Conservation (phyloP, 345 rosid species). For the Cardiospermum halicacabum region DNA sequence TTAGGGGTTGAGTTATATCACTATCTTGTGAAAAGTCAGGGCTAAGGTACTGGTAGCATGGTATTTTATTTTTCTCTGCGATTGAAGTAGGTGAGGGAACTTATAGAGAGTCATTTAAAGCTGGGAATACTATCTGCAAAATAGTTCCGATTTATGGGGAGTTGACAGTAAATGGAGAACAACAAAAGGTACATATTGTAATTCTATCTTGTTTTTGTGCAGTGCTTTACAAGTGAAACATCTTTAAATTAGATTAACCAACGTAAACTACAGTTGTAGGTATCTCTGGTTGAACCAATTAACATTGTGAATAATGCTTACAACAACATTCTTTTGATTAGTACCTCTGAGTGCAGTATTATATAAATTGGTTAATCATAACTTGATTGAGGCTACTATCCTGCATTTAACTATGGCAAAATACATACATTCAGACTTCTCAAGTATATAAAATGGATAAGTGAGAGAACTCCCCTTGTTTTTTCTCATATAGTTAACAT, state of each 20-base stretch:
- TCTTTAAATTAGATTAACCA: not conserved
- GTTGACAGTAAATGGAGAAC: slow-evolving; percentile 77
- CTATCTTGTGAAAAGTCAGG: too few species aligned
- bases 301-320: not conserved
- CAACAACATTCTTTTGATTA: not conserved
- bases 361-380: not conserved
- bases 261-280: not conserved
- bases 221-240: slow-evolving; percentile 1
- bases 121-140: slow-evolving; percentile 83
- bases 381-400: not conserved
- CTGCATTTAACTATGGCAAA: not conserved
- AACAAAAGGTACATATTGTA: slow-evolving; percentile 62
- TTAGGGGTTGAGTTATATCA: too few species aligned
- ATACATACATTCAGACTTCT: not conserved
- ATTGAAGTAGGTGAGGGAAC: slow-evolving; percentile 98
- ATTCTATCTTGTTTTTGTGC: not conserved
- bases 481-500: not conserved
- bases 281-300: not conserved
- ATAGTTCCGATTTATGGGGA: slow-evolving; percentile 96
- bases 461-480: not conserved
- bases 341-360: not conserved
- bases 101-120: slow-evolving; percentile 85
- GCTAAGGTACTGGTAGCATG: too few species aligned
- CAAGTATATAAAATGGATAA: not conserved
- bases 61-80: too few species aligned